These are phyloP conservation scores for Capsella bursapastoris DNA, from an alignment of 345 rosid genomes.

Conservation along the genomic window DNA sequence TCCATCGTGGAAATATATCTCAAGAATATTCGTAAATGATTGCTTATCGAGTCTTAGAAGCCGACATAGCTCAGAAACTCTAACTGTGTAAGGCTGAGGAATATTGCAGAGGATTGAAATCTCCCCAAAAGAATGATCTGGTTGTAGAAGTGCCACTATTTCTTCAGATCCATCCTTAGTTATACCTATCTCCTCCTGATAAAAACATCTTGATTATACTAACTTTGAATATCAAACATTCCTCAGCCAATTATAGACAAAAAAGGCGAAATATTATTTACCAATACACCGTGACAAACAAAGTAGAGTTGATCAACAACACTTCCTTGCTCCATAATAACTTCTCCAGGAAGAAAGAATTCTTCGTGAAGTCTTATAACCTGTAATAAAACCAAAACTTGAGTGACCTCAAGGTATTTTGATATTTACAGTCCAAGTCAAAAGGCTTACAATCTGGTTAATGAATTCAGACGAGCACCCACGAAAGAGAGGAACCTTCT, in stretches of 20 bases:
- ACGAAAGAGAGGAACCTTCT: constrained; percentile 66
- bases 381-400: constrained; percentile 42
- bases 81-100: constrained; percentile 64
- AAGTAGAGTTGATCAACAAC: constrained; percentile 76
- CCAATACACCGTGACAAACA: constrained; percentile 79
- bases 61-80: constrained; percentile 64
- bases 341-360: constrained; percentile 82
- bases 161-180: constrained; percentile 85
- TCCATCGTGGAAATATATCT: constrained; percentile 74
- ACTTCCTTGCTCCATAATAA: constrained; percentile 73
- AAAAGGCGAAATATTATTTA: constrained; percentile 21
- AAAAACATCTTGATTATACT: background rate
- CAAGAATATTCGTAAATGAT: constrained; percentile 70
- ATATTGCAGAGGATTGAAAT: constrained; percentile 73
- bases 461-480: constrained; percentile 79
- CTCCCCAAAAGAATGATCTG: constrained; percentile 70
- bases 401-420: background rate
- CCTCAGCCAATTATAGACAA: background rate
- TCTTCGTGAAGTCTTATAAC: constrained; percentile 76
- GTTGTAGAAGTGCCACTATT: constrained; percentile 57
- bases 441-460: constrained; percentile 74
- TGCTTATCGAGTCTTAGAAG: constrained; percentile 71
- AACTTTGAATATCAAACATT: background rate
- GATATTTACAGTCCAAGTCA: constrained; percentile 11
- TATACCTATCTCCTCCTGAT: constrained; percentile 66